Evolutionary conservation across 2,329 filamentous ascomycete genomes (phyloP), one percentile per base, ranked within the genome.

Genomic region (Neurospora sp.): DNA sequence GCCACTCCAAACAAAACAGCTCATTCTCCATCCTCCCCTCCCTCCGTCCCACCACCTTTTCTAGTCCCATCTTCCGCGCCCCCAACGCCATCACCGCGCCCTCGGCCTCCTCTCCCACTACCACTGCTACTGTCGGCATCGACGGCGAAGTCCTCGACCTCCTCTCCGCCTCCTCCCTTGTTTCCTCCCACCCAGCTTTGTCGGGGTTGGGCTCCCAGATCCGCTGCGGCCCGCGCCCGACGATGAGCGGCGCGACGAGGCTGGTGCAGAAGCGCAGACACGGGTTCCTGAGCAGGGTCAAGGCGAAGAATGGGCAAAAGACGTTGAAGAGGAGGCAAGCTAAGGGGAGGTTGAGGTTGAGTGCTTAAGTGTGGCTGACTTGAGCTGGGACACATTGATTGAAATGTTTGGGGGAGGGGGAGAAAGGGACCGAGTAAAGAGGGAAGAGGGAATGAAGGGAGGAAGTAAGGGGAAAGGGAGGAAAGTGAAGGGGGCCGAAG

Each of bases 191-290:
- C 77, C 86, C 86, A 38, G 83, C 84, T 8, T 78, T 88, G n/a
- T 78, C 76, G 5, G 82, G 79, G 66, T 73, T 67, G 40, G 77
- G 78, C 65, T 77, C 76, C 71, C 86, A 88, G 79, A 80, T 88
- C 73, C 85, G 87, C 69, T 88, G 84, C 80, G 87, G 85, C 1
- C 87, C 86, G 66, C 83, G 86, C 71, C 83, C 86, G 75, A 88
- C 85, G 39, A 84, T 88, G 85, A 83, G 85, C 69, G 79, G 82
- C 67, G 79, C 83, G 69, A 87, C 84, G 69, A 82, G 87, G 41
- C 79, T 88, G 69, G 77, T 88, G 15, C 85, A 88, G 79, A 89
- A 88, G 82, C 82, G 87, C 33, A 82, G 86, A 73, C 83, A 85
- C 73, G 87, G 87, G 0, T 89, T 88, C 74, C 77, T 89, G 66